Evolutionary conservation across 2,329 filamentous ascomycete genomes (phyloP).

Genomic region (Diaporthe velutina): DNA sequence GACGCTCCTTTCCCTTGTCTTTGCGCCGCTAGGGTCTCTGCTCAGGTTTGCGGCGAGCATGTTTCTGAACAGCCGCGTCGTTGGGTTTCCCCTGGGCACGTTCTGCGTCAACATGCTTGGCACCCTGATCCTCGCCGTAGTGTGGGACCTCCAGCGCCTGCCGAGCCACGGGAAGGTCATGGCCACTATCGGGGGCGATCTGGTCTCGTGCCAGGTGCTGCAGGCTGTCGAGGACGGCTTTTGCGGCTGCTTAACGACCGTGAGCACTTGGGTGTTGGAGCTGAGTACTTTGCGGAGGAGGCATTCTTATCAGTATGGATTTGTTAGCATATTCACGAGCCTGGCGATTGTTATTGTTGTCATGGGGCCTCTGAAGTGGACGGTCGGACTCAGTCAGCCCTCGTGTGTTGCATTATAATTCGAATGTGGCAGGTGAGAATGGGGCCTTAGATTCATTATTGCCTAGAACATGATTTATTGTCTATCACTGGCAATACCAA

Average conservation of each 20-base stretch:
- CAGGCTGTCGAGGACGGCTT: constrained; percentile 76
- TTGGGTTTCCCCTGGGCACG: constrained; percentile 75
- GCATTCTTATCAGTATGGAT: constrained; percentile 77
- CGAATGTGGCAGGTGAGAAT: too few relatives aligned
- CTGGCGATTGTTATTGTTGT: constrained; percentile 74
- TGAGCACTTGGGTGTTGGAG: constrained; percentile 77
- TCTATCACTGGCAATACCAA: too few relatives aligned
- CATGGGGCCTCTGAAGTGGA: constrained; percentile 83
- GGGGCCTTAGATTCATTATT: background rate
- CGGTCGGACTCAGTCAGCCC: background rate
- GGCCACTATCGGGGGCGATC: background rate
- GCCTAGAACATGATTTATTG: background rate
- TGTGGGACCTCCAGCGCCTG: constrained; percentile 38
- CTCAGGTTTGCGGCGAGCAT: constrained; percentile 70
- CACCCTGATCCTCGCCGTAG: constrained; percentile 27
- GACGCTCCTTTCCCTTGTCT: constrained; percentile 75
- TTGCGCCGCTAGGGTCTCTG: constrained; percentile 74
- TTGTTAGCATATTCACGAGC: constrained; percentile 69
- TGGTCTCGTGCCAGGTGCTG: constrained; percentile 71
- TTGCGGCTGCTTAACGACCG: constrained; percentile 75
- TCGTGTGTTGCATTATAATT: background rate
- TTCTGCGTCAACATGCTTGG: constrained; percentile 65
- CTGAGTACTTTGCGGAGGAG: constrained; percentile 61
- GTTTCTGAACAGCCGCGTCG: constrained; percentile 66
- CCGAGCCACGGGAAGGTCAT: background rate